Conservation (phyloP, 1,139 yeast genomes). For the Lodderomyces metapsilosis region DNA sequence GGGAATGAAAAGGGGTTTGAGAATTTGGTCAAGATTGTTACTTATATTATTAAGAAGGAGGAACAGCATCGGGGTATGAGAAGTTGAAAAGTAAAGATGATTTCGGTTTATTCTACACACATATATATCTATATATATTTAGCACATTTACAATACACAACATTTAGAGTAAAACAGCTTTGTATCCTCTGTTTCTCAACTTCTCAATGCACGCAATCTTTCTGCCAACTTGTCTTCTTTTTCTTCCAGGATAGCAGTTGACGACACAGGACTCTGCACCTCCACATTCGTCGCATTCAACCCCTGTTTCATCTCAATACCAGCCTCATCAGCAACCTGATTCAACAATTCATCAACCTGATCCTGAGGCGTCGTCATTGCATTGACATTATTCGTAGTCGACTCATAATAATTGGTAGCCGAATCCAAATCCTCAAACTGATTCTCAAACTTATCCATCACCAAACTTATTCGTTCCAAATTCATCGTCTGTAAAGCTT, state of each 20-base stretch:
- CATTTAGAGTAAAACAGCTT: background rate
- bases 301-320: conserved; percentile 86
- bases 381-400: conserved; percentile 86
- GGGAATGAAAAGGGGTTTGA: conserved; percentile 71
- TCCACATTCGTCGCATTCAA: conserved; percentile 56
- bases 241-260: conserved; percentile 53
- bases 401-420: conserved; percentile 90
- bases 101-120: conserved; percentile 2
- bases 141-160: too few relatives aligned
- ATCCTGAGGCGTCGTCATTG: conserved; percentile 89
- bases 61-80: conserved; percentile 22
- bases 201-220: conserved; percentile 73
- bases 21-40: conserved; percentile 51
- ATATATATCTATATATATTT: background rate
- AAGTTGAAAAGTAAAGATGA: background rate
- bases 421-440: conserved; percentile 95
- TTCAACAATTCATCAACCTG: conserved; percentile 90
- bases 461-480: conserved; percentile 87
- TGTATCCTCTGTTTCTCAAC: conserved; percentile 11
- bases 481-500: conserved; percentile 94
- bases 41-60: conserved; percentile 36
- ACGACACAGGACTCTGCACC: conserved; percentile 37
- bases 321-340: conserved; percentile 97
- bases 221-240: conserved; percentile 88
- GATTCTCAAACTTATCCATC: conserved; percentile 96